A percentile compares a stretch with the other conserved stretches of the same genome.
These are phyloP conservation scores for Coleophoma cylindrospora DNA, from an alignment of 2,329 filamentous ascomycete genomes.

Conservation along the genomic window DNA sequence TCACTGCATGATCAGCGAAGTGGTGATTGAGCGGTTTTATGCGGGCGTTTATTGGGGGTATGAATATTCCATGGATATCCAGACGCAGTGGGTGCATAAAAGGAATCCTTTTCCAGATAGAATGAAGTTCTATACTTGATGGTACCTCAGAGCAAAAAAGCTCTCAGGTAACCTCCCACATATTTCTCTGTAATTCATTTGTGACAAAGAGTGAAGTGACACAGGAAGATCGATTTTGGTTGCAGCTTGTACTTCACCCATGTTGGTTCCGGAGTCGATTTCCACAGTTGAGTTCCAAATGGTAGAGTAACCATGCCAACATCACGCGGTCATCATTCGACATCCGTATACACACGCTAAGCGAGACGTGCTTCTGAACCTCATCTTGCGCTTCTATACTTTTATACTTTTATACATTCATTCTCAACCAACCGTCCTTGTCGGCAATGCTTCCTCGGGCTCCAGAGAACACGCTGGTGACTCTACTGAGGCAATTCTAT, in stretches of 20 bases:
- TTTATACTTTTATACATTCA: no score
- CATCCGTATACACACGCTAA: no score
- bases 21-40: no score
- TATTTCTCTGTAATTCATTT: not conserved
- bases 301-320: no score
- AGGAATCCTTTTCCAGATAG: constrained; percentile 10
- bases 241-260: no score
- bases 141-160: constrained; percentile 19
- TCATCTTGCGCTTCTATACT: no score
- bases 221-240: not conserved
- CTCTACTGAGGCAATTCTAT: constrained; percentile 20
- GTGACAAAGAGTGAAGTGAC: not conserved
- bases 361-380: no score
- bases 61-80: not conserved
- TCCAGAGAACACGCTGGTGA: constrained; percentile 19
- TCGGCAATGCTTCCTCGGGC: constrained; percentile 19
- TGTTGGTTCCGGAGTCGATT: no score
- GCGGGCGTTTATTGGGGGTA: constrained; percentile 11
- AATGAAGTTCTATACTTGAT: constrained; percentile 18
- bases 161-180: constrained; percentile 14
- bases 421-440: no score
- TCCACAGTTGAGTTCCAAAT: no score
- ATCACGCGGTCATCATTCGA: no score
- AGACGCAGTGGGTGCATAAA: not conserved
- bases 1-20: not conserved